These are phyloP conservation scores for Tetradesmus lagerheimii DNA, from an alignment of 139 green algal genomes.

Conservation along the genomic window DNA sequence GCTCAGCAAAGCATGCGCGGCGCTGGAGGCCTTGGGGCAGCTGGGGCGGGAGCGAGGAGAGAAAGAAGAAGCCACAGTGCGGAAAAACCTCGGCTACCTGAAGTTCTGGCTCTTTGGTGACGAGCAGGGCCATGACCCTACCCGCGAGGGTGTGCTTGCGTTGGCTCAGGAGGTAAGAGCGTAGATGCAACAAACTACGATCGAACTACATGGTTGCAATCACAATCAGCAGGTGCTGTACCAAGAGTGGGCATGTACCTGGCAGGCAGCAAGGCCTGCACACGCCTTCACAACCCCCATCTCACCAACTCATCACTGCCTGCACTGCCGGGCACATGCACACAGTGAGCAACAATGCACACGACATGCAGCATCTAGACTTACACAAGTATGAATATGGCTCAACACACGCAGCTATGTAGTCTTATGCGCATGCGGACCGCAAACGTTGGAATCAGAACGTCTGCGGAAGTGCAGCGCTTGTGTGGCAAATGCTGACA, in stretches of 20 bases:
- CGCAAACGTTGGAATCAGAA: background rate
- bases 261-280: background rate
- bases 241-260: background rate
- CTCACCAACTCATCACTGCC: background rate
- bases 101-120: conserved; percentile 83
- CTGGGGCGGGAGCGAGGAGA: background rate
- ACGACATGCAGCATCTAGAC: background rate
- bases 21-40: background rate
- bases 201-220: background rate
- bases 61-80: conserved; percentile 49
- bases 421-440: background rate
- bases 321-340: background rate
- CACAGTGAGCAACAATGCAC: background rate
- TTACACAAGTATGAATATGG: no score
- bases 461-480: background rate
- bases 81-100: conserved; percentile 63
- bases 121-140: conserved; percentile 67
- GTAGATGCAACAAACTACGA: background rate
- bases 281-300: background rate
- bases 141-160: conserved; percentile 73
- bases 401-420: background rate
- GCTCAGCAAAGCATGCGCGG: conserved; percentile 15
- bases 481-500: background rate
- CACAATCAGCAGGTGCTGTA: background rate
- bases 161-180: conserved; percentile 62